Percentiles rank a stretch among this genome's conserved stretches.
Conservation (phyloP, 1,284 basidiomycete species). For the Apiotrichum akiyoshidainum region DNA sequence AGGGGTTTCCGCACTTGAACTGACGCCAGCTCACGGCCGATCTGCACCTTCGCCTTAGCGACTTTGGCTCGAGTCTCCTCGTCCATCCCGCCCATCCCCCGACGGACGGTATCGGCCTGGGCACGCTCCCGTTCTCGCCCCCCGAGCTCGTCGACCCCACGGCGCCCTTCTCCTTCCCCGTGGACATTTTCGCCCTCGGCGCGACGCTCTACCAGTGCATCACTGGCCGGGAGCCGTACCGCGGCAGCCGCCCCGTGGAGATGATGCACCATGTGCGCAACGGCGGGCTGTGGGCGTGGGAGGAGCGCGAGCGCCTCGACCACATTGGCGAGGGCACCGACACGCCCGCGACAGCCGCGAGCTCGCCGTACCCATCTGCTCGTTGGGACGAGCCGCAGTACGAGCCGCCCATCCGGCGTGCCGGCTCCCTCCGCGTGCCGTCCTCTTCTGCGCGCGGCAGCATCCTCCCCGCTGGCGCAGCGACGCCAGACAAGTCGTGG, state of each 20-base stretch:
- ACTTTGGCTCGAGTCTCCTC: conserved; percentile 54
- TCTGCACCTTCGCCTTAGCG: conserved; percentile 50
- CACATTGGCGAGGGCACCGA: conserved; percentile 26
- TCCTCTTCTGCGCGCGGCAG: conserved; percentile 28
- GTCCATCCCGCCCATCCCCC: conserved; percentile 49
- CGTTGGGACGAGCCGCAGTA: conserved; percentile 25
- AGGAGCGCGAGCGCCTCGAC: conserved; percentile 47
- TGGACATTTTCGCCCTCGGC: conserved; percentile 55
- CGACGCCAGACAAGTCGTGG: not conserved
- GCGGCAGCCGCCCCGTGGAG: conserved; percentile 49
- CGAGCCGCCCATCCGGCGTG: conserved; percentile 22
- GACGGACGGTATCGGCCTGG: conserved; percentile 52
- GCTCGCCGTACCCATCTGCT: conserved; percentile 34
- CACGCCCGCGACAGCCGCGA: conserved; percentile 15
- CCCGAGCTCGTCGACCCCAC: conserved; percentile 53
- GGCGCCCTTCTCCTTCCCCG: conserved; percentile 52
- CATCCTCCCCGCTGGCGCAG: conserved; percentile 24
- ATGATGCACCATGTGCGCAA: conserved; percentile 52
- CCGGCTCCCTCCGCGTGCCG: conserved; percentile 35
- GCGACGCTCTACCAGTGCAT: conserved; percentile 53
- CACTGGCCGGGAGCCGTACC: conserved; percentile 54
- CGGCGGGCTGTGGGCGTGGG: conserved; percentile 53
- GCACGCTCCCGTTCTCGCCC: conserved; percentile 54
- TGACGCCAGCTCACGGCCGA: conserved; percentile 40
- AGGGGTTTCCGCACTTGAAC: not conserved